Evolutionary conservation across 164 flowering plant species (phyloP).

Genomic region (Protea cynaroides): DNA sequence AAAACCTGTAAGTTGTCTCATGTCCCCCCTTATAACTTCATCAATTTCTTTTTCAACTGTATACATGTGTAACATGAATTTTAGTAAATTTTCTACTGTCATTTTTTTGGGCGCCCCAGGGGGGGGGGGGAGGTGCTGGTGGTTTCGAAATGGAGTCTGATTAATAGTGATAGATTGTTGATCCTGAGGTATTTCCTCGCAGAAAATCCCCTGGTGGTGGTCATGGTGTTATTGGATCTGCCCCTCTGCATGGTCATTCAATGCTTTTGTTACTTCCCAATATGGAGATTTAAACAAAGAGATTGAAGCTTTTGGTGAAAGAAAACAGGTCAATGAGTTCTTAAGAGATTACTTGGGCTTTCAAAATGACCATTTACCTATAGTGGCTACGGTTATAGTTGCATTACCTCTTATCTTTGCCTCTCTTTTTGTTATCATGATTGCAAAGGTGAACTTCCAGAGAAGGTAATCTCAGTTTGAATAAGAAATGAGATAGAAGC

Average conservation of each 20-base stretch:
- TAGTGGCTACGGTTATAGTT: neutral
- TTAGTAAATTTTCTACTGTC: no score
- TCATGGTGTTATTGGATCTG: neutral
- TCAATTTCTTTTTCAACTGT: no score
- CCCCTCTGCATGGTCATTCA: neutral
- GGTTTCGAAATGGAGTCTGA: no score
- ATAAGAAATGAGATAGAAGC: no score
- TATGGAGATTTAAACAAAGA: neutral
- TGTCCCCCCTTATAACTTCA: no score
- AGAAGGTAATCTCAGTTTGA: neutral
- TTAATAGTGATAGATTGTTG: no score
- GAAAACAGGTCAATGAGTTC: neutral
- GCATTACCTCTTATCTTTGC: neutral
- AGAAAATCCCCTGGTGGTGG: neutral
- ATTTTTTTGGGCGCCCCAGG: no score
- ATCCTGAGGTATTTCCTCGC: no score
- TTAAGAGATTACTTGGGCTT: neutral
- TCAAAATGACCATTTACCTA: neutral
- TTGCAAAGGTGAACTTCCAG: neutral
- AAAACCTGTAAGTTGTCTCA: conserved; percentile 40
- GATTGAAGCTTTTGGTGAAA: neutral
- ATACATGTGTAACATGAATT: no score
- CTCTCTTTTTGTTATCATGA: neutral
- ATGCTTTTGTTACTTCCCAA: neutral
- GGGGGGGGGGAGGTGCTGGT: no score